Base-by-base conservation (phyloP, 1,284 basidiomycete species). In the Cerioporus squamosus region DNA sequence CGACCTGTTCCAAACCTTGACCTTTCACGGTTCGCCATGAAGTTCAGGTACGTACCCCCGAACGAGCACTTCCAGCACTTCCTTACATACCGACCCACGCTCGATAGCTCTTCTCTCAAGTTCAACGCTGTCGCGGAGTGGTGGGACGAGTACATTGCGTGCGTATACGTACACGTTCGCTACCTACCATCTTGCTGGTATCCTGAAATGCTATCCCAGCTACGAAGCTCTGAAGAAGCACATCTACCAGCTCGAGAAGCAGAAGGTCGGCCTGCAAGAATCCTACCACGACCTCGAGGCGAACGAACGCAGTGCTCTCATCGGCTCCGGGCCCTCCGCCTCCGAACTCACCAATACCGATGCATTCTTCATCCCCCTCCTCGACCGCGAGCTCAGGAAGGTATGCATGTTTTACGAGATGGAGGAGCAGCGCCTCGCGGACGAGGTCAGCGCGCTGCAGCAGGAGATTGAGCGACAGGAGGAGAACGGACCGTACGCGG, bases 51-150 rank as follows among this genome's bases (percentile, higher is more conserved):
- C 24, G 69, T 53, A 26, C 7, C 6, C 33, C 10, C 22, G 29
- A 7, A 31, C 7, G 8, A n/a, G n/a, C n/a, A n/a, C n/a, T n/a
- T 7, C 26, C 44, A 9, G 1, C 33, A 36, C 33, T 4, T 36
- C 12, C 33, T 10, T 36, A 12, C 12, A 3, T 10, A 36, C 33
- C 4, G 3, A 3, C 3, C 33, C 33, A 3, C 12, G 3, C 12
- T 10, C 33, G 8, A 36, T 10, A 88, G 86, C 65, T 87, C 86
- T 29, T 90, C 94, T 15, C 82, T 97, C 62, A 93, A 96, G 72
- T 95, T 97, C 77, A 97, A 98, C 70, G 91, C 93, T 22, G 93
- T 96, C 42, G 83, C 94, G 1, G 95, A 98, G 63, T 98, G 96
- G 95, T 91, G 91, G 84, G 91, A 95, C 68, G 87, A 95, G 64